These are phyloP conservation scores for Suillus discolor DNA, from an alignment of 768 basidiomycete genomes.

Conservation along the genomic window DNA sequence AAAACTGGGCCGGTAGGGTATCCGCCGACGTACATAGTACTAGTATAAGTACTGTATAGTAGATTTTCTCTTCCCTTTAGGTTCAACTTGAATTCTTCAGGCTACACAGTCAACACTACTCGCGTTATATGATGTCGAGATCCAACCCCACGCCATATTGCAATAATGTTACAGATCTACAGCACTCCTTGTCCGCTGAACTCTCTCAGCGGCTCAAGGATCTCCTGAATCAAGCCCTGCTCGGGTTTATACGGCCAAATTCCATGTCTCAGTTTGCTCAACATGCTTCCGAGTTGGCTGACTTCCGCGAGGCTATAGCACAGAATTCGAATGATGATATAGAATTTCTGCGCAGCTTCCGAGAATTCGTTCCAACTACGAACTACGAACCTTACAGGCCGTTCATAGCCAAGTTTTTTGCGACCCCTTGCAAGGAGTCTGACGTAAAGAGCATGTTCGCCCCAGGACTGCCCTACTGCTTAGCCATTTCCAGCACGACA, in stretches of 20 bases:
- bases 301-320: background rate
- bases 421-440: background rate
- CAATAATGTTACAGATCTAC: background rate
- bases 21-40: too few species aligned
- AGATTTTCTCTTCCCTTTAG: background rate
- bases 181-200: background rate
- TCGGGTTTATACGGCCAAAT: constrained; percentile 5
- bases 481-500: constrained; percentile 22
- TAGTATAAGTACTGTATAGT: too few species aligned
- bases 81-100: background rate
- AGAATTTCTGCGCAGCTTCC: constrained; percentile 18
- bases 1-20: too few species aligned
- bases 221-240: background rate
- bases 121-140: background rate
- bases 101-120: background rate
- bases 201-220: constrained; percentile 7
- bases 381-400: constrained; percentile 25
- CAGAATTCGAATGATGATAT: background rate
- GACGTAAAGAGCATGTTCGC: constrained; percentile 27
- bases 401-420: constrained; percentile 15
- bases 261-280: constrained; percentile 1
- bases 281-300: background rate
- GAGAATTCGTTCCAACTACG: constrained; percentile 21
- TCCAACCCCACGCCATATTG: background rate
- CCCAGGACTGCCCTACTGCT: constrained; percentile 23